Evolutionary conservation across 768 basidiomycete genomes (phyloP).

Genomic region (Russula earlei): DNA sequence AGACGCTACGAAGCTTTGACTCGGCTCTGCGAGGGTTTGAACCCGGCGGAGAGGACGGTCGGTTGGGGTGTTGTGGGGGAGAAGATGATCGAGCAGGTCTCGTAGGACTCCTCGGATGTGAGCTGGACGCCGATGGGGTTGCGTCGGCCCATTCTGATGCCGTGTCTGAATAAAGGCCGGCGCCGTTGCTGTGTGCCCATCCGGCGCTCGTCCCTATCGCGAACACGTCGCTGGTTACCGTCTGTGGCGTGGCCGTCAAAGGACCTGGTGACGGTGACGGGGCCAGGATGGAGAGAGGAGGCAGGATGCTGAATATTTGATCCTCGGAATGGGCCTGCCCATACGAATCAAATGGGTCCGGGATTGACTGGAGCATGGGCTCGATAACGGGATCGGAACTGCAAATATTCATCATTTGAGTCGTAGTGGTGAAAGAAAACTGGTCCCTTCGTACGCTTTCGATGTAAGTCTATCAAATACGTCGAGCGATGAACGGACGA

Average conservation of each 20-base stretch:
- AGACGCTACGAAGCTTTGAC: constrained; percentile 59
- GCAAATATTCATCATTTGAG: not conserved
- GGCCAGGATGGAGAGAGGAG: constrained; percentile 66
- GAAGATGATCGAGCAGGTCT: constrained; percentile 40
- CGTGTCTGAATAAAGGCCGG: constrained; percentile 21
- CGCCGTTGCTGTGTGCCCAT: constrained; percentile 24
- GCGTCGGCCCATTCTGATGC: constrained; percentile 45
- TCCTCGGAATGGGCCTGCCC: constrained; percentile 81
- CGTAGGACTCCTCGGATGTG: constrained; percentile 14
- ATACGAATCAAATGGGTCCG: constrained; percentile 90
- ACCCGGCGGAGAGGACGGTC: constrained; percentile 13
- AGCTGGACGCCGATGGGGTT: constrained; percentile 21
- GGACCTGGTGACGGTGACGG: constrained; percentile 55
- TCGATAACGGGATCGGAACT: constrained; percentile 87
- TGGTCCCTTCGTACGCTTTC: constrained; percentile 64
- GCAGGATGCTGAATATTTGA: constrained; percentile 87
- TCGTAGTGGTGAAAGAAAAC: constrained; percentile 14
- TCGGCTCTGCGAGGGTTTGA: constrained; percentile 30
- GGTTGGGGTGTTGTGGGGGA: constrained; percentile 26
- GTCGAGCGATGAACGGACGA: constrained; percentile 85
- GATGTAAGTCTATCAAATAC: constrained; percentile 81
- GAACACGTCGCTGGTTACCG: constrained; percentile 13
- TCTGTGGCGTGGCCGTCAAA: constrained; percentile 35
- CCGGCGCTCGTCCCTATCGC: constrained; percentile 6
- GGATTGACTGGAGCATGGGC: constrained; percentile 80